A percentile compares a stretch with the other conserved stretches of the same genome.
Evolutionary conservation across 192 early-diverging fungal species (phyloP).

Genomic region (Backusella westeae): DNA sequence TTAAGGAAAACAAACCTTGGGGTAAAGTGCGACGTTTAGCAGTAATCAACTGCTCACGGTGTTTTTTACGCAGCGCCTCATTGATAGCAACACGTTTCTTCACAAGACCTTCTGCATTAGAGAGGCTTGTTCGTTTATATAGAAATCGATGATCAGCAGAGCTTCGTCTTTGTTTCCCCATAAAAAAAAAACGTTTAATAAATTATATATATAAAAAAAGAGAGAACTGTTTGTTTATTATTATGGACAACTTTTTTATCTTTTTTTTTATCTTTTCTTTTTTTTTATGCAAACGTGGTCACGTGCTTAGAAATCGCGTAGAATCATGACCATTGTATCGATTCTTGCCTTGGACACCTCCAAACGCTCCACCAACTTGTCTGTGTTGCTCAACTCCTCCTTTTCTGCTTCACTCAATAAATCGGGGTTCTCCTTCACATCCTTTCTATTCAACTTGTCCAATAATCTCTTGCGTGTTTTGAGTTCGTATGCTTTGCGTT

Average conservation of each 20-base stretch:
- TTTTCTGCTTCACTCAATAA: conserved; percentile 53
- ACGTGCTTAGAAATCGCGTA: conserved; percentile 44
- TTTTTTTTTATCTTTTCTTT: conserved; percentile 1
- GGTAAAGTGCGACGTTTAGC: conserved; percentile 52
- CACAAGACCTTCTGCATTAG: conserved; percentile 45
- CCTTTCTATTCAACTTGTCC: conserved; percentile 63
- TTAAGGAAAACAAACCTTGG: neutral
- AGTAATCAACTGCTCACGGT: conserved; percentile 67
- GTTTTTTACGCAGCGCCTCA: conserved; percentile 53
- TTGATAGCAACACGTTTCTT: conserved; percentile 53
- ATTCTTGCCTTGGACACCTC: conserved; percentile 46
- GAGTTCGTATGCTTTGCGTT: conserved; percentile 51
- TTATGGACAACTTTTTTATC: neutral
- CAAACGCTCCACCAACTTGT: conserved; percentile 44
- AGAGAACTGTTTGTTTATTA: neutral
- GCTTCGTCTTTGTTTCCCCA: conserved; percentile 16
- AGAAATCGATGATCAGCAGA: conserved; percentile 1
- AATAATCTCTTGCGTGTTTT: conserved; percentile 47
- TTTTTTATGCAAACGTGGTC: neutral
- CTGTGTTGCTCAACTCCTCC: conserved; percentile 41
- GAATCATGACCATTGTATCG: conserved; percentile 41
- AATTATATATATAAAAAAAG: neutral
- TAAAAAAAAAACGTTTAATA: neutral
- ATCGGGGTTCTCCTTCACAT: conserved; percentile 53
- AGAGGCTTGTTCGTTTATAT: conserved; percentile 49